Evolutionary conservation across 2,329 filamentous ascomycete species (phyloP).

Genomic region (Dothistroma pini): DNA sequence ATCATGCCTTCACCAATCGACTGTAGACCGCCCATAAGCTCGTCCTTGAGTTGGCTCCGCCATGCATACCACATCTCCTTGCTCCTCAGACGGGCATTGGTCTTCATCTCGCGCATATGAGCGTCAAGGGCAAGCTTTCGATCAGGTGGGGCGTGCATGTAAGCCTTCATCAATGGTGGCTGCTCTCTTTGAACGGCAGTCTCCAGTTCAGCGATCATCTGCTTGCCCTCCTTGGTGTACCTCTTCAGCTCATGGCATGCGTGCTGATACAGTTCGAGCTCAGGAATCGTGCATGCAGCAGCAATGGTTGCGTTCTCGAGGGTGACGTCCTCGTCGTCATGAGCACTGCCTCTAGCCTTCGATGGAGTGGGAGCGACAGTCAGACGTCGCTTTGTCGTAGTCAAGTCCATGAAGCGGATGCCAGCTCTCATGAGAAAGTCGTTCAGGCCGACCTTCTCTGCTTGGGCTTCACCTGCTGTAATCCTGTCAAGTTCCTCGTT

Average conservation of each 20-base stretch:
- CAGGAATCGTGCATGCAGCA: slow-evolving; percentile 84
- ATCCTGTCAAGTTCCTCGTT: slow-evolving; percentile 28
- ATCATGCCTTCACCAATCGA: slow-evolving; percentile 74
- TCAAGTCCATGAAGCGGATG: slow-evolving; percentile 97
- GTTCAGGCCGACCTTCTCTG: slow-evolving; percentile 60
- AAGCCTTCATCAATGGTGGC: slow-evolving; percentile 86
- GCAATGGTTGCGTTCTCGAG: slow-evolving; percentile 81
- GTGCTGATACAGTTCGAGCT: slow-evolving; percentile 92
- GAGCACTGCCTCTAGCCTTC: slow-evolving; percentile 37
- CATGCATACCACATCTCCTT: slow-evolving; percentile 99
- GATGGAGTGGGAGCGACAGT: slow-evolving; percentile 60
- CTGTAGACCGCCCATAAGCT: slow-evolving; percentile 75
- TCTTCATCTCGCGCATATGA: slow-evolving; percentile 97
- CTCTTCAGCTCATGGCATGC: slow-evolving; percentile 92
- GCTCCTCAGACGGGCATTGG: slow-evolving; percentile 80
- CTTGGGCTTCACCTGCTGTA: slow-evolving; percentile 15
- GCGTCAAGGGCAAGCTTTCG: slow-evolving; percentile 87
- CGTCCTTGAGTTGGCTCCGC: slow-evolving; percentile 82
- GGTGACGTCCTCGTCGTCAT: slow-evolving; percentile 33
- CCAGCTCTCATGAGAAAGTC: slow-evolving; percentile 94
- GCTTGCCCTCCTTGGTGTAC: slow-evolving; percentile 89
- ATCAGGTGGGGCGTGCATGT: slow-evolving; percentile 77
- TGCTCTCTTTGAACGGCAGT: slow-evolving; percentile 85
- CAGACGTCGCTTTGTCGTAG: slow-evolving; percentile 88
- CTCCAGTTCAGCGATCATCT: slow-evolving; percentile 88